Evolutionary conservation across 2,329 filamentous ascomycete species (phyloP).

Genomic region (Alternaria sp.): DNA sequence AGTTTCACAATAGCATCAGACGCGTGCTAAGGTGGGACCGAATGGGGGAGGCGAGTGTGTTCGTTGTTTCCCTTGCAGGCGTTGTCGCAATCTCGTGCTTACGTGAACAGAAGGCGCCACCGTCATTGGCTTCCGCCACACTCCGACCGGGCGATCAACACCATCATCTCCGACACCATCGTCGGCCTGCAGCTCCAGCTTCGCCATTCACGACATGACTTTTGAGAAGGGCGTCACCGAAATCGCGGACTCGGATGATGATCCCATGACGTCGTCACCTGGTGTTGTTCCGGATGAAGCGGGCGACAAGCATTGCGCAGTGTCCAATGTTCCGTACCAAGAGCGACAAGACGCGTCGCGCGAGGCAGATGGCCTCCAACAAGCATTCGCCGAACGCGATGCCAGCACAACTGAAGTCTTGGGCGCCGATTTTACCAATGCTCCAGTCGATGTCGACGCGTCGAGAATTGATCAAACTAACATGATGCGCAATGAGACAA

Average conservation of each 20-base stretch:
- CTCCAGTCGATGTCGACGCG: conserved; percentile 16
- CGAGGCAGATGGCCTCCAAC: conserved; percentile 15
- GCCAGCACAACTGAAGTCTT: conserved; percentile 18
- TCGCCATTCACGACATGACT: conserved; percentile 29
- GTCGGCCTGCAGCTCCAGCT: not conserved
- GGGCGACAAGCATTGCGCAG: conserved; percentile 30
- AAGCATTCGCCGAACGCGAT: conserved; percentile 16
- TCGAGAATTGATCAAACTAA: conserved; percentile 12
- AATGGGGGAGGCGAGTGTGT: not conserved
- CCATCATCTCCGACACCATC: conserved; percentile 7
- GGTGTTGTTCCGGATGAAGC: conserved; percentile 13
- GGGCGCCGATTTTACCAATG: conserved; percentile 14
- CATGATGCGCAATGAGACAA: conserved; percentile 4
- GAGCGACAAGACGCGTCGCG: conserved; percentile 28
- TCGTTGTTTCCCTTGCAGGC: conserved; percentile 20
- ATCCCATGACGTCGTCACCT: conserved; percentile 40
- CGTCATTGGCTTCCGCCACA: conserved; percentile 27
- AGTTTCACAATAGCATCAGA: conserved; percentile 18
- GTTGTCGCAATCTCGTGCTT: conserved; percentile 28
- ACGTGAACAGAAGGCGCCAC: conserved; percentile 26
- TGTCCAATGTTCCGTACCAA: conserved; percentile 18
- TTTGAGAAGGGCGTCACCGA: conserved; percentile 25
- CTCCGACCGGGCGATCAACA: conserved; percentile 9
- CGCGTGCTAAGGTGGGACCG: conserved; percentile 2
- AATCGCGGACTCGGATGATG: conserved; percentile 44